These are phyloP conservation scores for Martensiomyces pterosporus DNA, from an alignment of 192 early-diverging fungal genomes.

Conservation along the genomic window DNA sequence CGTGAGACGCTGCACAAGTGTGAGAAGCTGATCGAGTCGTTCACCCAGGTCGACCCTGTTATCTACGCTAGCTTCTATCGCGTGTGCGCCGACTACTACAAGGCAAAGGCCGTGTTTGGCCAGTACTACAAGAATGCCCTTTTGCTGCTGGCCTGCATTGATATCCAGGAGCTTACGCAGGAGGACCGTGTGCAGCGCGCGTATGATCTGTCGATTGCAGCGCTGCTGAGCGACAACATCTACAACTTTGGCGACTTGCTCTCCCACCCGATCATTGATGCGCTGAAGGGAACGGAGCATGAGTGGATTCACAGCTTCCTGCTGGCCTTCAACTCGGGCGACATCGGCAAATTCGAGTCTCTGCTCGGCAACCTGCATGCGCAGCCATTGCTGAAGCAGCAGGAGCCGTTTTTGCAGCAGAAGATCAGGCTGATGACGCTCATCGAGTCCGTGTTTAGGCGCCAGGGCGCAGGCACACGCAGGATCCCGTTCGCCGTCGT, in stretches of 20 bases:
- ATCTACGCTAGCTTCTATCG: slow-evolving; percentile 95
- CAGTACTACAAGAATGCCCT: slow-evolving; percentile 95
- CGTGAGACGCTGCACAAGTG: slow-evolving; percentile 79
- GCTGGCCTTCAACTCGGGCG: slow-evolving; percentile 90
- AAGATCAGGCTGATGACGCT: slow-evolving; percentile 98
- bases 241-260: slow-evolving; percentile 99
- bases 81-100: slow-evolving; percentile 95
- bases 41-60: slow-evolving; percentile 65
- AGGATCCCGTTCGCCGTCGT: slow-evolving; percentile 77
- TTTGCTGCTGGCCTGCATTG: slow-evolving; percentile 87
- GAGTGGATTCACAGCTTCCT: slow-evolving; percentile 85
- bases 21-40: slow-evolving; percentile 65
- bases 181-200: slow-evolving; percentile 86
- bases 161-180: slow-evolving; percentile 70
- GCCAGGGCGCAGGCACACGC: slow-evolving; percentile 59
- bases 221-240: slow-evolving; percentile 89
- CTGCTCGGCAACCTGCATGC: slow-evolving; percentile 65
- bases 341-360: slow-evolving; percentile 88
- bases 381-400: slow-evolving; percentile 78
- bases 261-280: slow-evolving; percentile 43
- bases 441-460: slow-evolving; percentile 90
- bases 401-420: slow-evolving; percentile 75
- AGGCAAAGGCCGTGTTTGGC: slow-evolving; percentile 88
- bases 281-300: slow-evolving; percentile 61
- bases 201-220: slow-evolving; percentile 85